Evolutionary conservation across 2,329 filamentous ascomycete species (phyloP), one percentile per base, ranked within the genome.

Genomic region (Ophiostoma sp.): DNA sequence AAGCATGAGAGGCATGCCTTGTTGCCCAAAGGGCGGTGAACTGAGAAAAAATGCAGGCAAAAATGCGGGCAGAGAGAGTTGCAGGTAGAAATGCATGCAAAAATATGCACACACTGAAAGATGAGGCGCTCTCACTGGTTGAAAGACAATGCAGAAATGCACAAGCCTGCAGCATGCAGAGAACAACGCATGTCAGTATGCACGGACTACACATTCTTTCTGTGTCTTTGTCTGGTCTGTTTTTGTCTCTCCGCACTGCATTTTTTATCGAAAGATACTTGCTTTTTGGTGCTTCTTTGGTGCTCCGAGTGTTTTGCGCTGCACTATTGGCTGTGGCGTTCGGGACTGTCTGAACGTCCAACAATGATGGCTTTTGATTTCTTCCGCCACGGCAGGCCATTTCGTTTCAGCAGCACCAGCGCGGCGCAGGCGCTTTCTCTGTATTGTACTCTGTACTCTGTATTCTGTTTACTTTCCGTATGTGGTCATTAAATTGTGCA

Each of bases 401-500:
- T 55, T 70, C 52, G 69, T 70, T 70, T 70, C 69, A 70, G 69
- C 69, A 61, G 69, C 36, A 70, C n/a, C 50, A 36, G 19, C 8
- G 15, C 69, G 69, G 69, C 69, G 36, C 50, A 61, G 52, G 19
- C 50, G 11, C 11, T 42, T 42, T 42, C 39, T 42, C 5, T 42
- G 33, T 36, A 36, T 8, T 36, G n/a, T n/a, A n/a, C n/a, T n/a
- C n/a, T n/a, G n/a, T 64, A 31, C 2, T 22, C 39, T 8, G n/a
- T 66, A 17, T 15, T 25, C 22, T 33, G 12, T 52, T 33, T 33
- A 36, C 17, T 28, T n/a, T 36, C 8, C 33, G 25, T 22, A 45
- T 64, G 3, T 33, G 5, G 3, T 5, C 7, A 31, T 3, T 39
- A 9, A 48, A 66, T 45, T 48, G 63, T 66, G 39, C 39, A 66